Conservation (phyloP, 345 rosid genomes). For the Aquilaria malaccensis region DNA sequence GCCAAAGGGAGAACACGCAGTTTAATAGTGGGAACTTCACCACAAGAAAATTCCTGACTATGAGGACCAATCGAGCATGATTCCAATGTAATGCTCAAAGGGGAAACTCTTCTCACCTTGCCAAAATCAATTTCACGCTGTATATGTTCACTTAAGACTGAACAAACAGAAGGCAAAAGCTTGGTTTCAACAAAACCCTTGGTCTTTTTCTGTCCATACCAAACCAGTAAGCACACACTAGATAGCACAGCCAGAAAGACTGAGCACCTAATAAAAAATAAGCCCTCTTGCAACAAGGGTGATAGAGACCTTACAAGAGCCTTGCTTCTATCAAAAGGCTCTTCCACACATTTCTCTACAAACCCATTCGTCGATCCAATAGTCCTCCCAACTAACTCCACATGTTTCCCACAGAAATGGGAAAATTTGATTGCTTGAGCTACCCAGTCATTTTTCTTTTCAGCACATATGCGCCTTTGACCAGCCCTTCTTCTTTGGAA, state of each 20-base stretch:
- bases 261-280: slow-evolving; percentile 74
- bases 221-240: slow-evolving; percentile 79
- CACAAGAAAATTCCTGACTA: slow-evolving; percentile 77
- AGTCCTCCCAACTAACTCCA: slow-evolving; percentile 51
- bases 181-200: slow-evolving; percentile 61
- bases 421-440: slow-evolving; percentile 56
- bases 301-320: slow-evolving; percentile 52
- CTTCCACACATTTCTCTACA: slow-evolving; percentile 49
- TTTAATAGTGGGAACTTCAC: slow-evolving; percentile 78
- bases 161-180: slow-evolving; percentile 86
- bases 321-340: slow-evolving; percentile 53
- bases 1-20: slow-evolving; percentile 76
- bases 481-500: slow-evolving; percentile 23
- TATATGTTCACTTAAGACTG: slow-evolving; percentile 60
- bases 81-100: slow-evolving; percentile 75
- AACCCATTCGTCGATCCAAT: slow-evolving; percentile 51
- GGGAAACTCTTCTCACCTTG: slow-evolving; percentile 79
- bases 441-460: slow-evolving; percentile 66
- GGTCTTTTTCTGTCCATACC: slow-evolving; percentile 81
- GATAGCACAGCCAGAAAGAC: slow-evolving; percentile 62
- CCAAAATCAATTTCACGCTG: slow-evolving; percentile 83
- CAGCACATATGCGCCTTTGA: slow-evolving; percentile 34
- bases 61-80: slow-evolving; percentile 78
- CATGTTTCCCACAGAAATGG: slow-evolving; percentile 56
- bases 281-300: slow-evolving; percentile 72